These are phyloP conservation scores for Bryoglossum gracile DNA, from an alignment of 495 filamentous ascomycete genomes.

Conservation along the genomic window DNA sequence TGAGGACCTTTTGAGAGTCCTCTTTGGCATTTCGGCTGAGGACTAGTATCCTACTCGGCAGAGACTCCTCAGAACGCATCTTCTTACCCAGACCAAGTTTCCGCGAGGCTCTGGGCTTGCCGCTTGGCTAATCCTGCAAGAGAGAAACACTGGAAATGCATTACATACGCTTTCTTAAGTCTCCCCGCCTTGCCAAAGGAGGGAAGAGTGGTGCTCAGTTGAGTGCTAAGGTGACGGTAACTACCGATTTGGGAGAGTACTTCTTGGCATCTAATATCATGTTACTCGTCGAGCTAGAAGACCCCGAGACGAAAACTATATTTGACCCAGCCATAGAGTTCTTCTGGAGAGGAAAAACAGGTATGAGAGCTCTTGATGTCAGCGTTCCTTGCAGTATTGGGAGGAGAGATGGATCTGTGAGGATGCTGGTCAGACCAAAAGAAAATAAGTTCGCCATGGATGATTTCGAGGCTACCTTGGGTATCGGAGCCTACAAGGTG, in stretches of 20 bases:
- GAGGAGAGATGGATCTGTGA: not conserved
- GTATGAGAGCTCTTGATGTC: constrained; percentile 23
- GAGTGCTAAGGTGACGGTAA: constrained; percentile 63
- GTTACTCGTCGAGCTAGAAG: constrained; percentile 34
- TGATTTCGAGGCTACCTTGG: constrained; percentile 48
- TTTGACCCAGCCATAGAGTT: constrained; percentile 39
- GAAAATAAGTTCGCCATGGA: constrained; percentile 11
- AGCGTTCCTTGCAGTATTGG: constrained; percentile 2
- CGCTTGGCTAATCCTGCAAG: not conserved
- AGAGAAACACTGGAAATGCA: constrained; percentile 42
- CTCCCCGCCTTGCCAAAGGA: constrained; percentile 36
- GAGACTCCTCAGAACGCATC: no score
- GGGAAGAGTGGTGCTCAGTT: constrained; percentile 1
- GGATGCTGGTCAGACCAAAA: constrained; percentile 18
- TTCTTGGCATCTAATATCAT: constrained; percentile 62
- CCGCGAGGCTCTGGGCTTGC: no score
- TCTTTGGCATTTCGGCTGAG: no score
- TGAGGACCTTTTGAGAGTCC: no score
- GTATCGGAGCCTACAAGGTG: constrained; percentile 15
- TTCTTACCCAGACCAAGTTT: no score
- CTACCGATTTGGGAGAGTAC: constrained; percentile 83
- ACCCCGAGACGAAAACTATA: constrained; percentile 35
- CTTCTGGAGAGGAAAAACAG: constrained; percentile 39
- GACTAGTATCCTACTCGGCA: no score
- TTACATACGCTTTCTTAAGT: constrained; percentile 71